phyloP scores from a whole-genome alignment of 1,284 basidiomycete genomes.

The Cryptococcus wingfieldii region DNA sequence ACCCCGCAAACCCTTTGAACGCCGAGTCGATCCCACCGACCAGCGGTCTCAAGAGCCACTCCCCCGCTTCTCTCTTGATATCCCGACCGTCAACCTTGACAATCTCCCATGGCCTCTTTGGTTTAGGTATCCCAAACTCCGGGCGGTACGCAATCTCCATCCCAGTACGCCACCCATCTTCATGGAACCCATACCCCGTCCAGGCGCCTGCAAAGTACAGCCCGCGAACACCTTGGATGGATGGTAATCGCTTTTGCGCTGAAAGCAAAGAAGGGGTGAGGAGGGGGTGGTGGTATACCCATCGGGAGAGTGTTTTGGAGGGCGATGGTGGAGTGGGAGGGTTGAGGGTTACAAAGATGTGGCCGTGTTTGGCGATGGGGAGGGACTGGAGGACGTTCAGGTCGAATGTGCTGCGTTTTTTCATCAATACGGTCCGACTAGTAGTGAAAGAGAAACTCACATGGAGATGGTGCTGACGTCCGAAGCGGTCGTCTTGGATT shows the following conservation, averaged over 20 bases:
- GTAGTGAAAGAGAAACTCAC: conserved; percentile 49
- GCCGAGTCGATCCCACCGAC: neutral
- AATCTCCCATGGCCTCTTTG: neutral
- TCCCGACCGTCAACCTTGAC: neutral
- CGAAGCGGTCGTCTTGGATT: conserved; percentile 47
- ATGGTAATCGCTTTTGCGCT: conserved; percentile 8
- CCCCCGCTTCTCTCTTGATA: neutral
- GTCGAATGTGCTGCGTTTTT: conserved; percentile 52
- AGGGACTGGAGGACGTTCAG: conserved; percentile 76
- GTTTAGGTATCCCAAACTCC: conserved; percentile 2
- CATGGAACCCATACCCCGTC: conserved; percentile 69
- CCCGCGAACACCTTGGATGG: conserved; percentile 62
- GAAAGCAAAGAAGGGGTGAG: conserved; percentile 5
- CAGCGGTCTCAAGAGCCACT: neutral
- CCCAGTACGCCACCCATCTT: conserved; percentile 67
- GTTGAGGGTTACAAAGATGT: conserved; percentile 69
- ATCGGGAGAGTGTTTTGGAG: conserved; percentile 55
- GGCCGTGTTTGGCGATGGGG: conserved; percentile 57
- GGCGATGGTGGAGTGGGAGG: conserved; percentile 61
- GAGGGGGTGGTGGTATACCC: conserved; percentile 63
- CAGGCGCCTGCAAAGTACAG: conserved; percentile 72
- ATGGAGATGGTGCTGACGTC: conserved; percentile 60
- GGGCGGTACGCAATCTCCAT: conserved; percentile 30
- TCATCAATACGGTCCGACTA: neutral
- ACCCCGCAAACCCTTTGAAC: neutral